Percentiles rank a stretch among this genome's conserved stretches.
These are phyloP conservation scores for Solanum peruvianum DNA, from an alignment of 257 asterid genomes.

Conservation along the genomic window DNA sequence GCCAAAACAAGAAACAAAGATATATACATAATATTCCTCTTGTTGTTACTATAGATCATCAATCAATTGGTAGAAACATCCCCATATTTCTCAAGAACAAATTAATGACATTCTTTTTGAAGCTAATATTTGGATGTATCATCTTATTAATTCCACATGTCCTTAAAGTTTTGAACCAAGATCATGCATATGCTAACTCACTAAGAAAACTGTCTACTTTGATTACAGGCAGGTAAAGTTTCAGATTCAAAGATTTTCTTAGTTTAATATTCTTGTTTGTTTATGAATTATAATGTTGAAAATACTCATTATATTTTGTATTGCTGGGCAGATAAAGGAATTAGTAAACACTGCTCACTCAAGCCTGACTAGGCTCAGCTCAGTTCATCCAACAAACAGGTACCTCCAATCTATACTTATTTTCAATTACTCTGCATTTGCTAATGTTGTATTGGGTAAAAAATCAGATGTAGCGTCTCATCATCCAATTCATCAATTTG, in stretches of 20 bases:
- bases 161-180: neutral
- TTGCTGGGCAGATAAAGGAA: no score
- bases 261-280: no score
- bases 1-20: neutral
- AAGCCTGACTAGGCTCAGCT: no score
- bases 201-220: neutral
- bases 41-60: neutral
- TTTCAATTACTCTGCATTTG: neutral
- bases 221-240: neutral
- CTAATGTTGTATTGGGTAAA: neutral
- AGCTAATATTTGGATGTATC: neutral
- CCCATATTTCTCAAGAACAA: no score
- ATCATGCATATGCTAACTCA: neutral
- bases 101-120: neutral
- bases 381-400: neutral
- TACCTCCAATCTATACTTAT: neutral
- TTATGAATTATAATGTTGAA: no score
- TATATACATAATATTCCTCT: neutral
- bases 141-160: neutral
- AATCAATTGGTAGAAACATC: neutral
- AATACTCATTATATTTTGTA: neutral
- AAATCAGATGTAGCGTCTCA: neutral
- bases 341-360: no score
- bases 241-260: neutral
- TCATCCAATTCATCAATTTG: neutral